A percentile compares a stretch with the other conserved stretches of the same genome.
Conservation (phyloP, 2,329 filamentous ascomycete genomes). For the Fusarium devonianum region DNA sequence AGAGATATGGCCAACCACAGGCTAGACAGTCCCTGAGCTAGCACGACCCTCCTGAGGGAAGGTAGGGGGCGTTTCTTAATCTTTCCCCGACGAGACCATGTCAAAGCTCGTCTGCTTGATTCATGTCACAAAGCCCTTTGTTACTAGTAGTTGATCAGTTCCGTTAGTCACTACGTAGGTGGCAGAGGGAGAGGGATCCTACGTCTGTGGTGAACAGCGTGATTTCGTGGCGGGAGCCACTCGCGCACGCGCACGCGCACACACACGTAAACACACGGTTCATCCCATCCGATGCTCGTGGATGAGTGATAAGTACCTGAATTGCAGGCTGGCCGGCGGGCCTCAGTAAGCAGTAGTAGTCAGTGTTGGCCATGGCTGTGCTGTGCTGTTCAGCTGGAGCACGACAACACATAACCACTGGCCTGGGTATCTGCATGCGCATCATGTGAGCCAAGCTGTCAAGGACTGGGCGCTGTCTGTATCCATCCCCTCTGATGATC, state of each 20-base stretch:
- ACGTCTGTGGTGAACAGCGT: neutral
- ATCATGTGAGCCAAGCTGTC: constrained; percentile 32
- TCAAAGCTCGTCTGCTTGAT: constrained; percentile 11
- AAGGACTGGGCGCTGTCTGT: constrained; percentile 22
- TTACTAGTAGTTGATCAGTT: no score
- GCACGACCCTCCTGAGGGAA: no score
- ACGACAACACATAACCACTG: constrained; percentile 36
- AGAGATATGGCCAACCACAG: constrained; percentile 19
- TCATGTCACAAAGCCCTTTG: no score
- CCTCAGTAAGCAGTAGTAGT: no score
- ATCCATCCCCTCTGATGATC: constrained; percentile 25
- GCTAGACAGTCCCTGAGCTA: neutral
- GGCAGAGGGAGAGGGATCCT: constrained; percentile 8
- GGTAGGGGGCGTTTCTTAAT: constrained; percentile 27
- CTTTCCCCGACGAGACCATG: constrained; percentile 28
- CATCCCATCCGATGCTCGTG: constrained; percentile 2
- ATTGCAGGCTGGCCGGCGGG: constrained; percentile 2
- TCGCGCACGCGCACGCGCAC: constrained; percentile 6
- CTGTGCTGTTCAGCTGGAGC: constrained; percentile 23
- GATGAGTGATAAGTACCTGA: constrained; percentile 4
- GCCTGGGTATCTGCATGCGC: constrained; percentile 12
- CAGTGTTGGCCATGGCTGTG: constrained; percentile 5
- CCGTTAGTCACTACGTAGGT: no score
- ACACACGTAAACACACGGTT: constrained; percentile 6
- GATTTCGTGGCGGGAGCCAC: constrained; percentile 8